Evolutionary conservation across 768 basidiomycete species (phyloP).

Genomic region (Pleurotus tuber-regium): DNA sequence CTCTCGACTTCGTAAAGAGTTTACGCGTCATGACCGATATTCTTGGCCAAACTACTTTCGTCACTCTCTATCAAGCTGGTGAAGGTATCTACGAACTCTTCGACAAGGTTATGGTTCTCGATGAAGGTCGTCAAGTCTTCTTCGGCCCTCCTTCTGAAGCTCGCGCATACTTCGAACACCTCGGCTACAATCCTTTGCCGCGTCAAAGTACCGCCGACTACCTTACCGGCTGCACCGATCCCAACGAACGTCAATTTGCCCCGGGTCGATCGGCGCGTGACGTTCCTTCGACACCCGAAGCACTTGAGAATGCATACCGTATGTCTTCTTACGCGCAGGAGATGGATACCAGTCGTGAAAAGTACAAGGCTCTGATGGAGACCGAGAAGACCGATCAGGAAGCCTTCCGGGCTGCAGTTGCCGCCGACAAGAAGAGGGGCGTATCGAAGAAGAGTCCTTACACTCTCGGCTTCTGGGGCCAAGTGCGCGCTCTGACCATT

Average conservation of each 20-base stretch:
- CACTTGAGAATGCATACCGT: conserved; percentile 62
- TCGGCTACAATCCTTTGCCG: conserved; percentile 73
- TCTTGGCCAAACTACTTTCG: conserved; percentile 77
- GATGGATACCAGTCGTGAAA: conserved; percentile 45
- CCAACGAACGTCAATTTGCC: conserved; percentile 81
- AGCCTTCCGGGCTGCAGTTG: conserved; percentile 73
- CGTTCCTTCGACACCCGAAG: conserved; percentile 66
- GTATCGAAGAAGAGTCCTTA: conserved; percentile 81
- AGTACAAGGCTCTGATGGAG: conserved; percentile 56
- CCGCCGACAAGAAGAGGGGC: conserved; percentile 73
- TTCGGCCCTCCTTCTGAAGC: conserved; percentile 75
- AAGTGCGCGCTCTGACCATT: conserved; percentile 65
- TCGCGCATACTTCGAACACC: conserved; percentile 70
- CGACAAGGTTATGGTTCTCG: conserved; percentile 85
- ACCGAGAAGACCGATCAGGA: conserved; percentile 67
- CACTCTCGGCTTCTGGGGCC: conserved; percentile 73
- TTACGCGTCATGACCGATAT: conserved; percentile 83
- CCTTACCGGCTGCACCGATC: conserved; percentile 79
- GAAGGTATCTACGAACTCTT: conserved; percentile 77
- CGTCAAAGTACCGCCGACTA: conserved; percentile 88
- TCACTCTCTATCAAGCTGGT: conserved; percentile 81
- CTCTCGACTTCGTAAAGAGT: conserved; percentile 80
- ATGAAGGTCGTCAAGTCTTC: conserved; percentile 79
- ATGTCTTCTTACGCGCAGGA: conserved; percentile 42
- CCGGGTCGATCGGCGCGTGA: conserved; percentile 53